These are phyloP conservation scores for Coprinellus micaceus DNA, from an alignment of 768 basidiomycete genomes.

Conservation along the genomic window DNA sequence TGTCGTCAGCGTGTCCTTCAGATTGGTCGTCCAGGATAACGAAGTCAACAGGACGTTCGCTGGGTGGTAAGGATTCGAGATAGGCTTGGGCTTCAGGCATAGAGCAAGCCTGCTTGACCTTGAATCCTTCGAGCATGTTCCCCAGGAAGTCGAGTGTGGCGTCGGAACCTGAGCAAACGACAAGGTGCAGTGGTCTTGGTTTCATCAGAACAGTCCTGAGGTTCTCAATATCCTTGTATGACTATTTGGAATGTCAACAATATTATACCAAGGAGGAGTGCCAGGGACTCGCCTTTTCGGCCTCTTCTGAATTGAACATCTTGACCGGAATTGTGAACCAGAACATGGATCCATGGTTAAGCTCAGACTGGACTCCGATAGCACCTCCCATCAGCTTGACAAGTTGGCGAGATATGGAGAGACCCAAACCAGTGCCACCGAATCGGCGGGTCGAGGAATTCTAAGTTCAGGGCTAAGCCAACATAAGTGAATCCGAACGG, in stretches of 20 bases:
- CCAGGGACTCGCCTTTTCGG: conserved; percentile 41
- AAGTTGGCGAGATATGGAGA: conserved; percentile 70
- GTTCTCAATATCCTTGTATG: conserved; percentile 41
- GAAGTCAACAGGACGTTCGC: conserved; percentile 49
- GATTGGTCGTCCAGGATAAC: conserved; percentile 66
- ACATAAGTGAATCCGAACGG: not conserved
- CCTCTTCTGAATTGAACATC: conserved; percentile 51
- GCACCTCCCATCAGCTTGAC: conserved; percentile 75
- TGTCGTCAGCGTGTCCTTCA: conserved; percentile 52
- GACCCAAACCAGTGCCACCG: conserved; percentile 73
- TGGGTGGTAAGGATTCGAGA: conserved; percentile 30
- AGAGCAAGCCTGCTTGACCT: conserved; percentile 39
- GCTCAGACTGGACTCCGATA: conserved; percentile 65
- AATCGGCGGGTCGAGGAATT: conserved; percentile 74
- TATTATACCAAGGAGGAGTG: not conserved
- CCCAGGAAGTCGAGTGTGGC: conserved; percentile 54
- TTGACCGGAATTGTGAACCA: conserved; percentile 74
- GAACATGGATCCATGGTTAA: conserved; percentile 62
- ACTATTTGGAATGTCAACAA: conserved; percentile 28
- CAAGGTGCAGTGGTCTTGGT: conserved; percentile 43
- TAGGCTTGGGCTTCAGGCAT: conserved; percentile 44
- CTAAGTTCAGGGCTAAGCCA: conserved; percentile 17
- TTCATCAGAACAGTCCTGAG: conserved; percentile 45
- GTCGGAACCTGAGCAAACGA: conserved; percentile 57
- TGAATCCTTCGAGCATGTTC: conserved; percentile 55